Conservation (phyloP, 176 grass and related monocot species). For the sorghum (Sorghum bicolor) region Sorghum_bicolor_NCBIv3 NC_012872.2:15823001-15823500, state of each 20-base stretch:
- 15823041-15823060: constrained; percentile 11
- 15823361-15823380: neutral
- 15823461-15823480: neutral
- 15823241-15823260: constrained; percentile 6
- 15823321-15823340: neutral
- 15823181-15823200: neutral
- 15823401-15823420: neutral
- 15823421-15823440: neutral
- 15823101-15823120: constrained; percentile 66
- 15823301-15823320: constrained; percentile 2
- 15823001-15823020: constrained; percentile 18
- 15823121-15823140: constrained; percentile 34
- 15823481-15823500: neutral
- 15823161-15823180: constrained; percentile 6
- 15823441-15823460: neutral
- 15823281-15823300: neutral
- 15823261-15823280: neutral
- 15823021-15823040: neutral
- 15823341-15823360: neutral
- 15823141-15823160: constrained; percentile 19
- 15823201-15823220: neutral
- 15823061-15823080: constrained; percentile 48
- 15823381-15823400: neutral
- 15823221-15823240: neutral
- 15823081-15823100: constrained; percentile 58